Base-by-base conservation (phyloP, 2,329 filamentous ascomycete genomes). In the Sporothrix pallida region DNA sequence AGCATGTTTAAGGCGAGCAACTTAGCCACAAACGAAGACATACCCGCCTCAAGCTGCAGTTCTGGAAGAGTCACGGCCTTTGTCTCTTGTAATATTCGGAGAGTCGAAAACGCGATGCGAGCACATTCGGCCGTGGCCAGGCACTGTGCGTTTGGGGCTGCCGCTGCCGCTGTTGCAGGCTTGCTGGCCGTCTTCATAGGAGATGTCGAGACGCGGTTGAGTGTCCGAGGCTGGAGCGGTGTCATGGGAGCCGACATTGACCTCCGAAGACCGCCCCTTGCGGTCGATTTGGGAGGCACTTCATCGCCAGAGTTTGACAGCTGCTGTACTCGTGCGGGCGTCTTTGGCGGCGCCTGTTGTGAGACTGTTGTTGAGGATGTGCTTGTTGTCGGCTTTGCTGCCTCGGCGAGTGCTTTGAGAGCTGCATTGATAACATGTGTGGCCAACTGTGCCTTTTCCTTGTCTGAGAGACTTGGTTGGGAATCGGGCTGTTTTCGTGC, bases 381-480 rank as follows among this genome's bases (percentile, higher is more conserved):
- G 1, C 83, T 81, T 44, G 50, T 10, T 72, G 82, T 75, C 1
- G 83, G 81, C 79, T 90, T 94, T 23, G 89, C 85, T 0, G 89
- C 89, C 73, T 92, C 90, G n/a, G 87, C 86, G 3, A 95, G 85
- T 10, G 87, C 86, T 78, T 92, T 94, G 54, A 95, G 84, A 0
- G 90, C 86, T 7, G 85, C 84, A 79, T 95, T 95, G 78, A 94
- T 89, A 50, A 93, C 85, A 75, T 94, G 88, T 0, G 92, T 93
- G 13, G 92, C 92, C 50, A 95, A 82, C 62, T 88, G 84, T 70
- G 89, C 90, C 80, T 87, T 89, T 74, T 93, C 91, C 77, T 87
- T 88, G 5, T 84, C 79, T 4, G 86, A 83, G 44, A 91, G 80
- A 65, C 70, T 23, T 9, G 69, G 60, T 13, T 74, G 73, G 6